phyloP scores from a whole-genome alignment of 2,329 filamentous ascomycete genomes.

The Karstenula rhodostoma region DNA sequence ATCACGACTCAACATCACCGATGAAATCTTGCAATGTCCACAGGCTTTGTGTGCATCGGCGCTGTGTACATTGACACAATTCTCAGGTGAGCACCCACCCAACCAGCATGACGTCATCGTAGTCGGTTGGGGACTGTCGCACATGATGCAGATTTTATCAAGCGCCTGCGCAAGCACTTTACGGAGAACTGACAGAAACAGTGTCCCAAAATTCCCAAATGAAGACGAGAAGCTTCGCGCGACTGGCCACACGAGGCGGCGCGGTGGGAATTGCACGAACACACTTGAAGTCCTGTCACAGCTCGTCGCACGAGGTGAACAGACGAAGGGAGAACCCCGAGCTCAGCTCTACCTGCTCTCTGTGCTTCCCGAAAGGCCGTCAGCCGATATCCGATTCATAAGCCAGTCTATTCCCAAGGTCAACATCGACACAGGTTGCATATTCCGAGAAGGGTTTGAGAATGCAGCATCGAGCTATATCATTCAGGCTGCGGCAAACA shows the following conservation, averaged over 20 bases:
- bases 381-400: constrained; percentile 63
- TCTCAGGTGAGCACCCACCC: constrained; percentile 61
- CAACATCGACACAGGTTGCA: constrained; percentile 60
- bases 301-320: constrained; percentile 32
- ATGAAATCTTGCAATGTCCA: too few relatives aligned
- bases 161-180: too few relatives aligned
- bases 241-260: constrained; percentile 63
- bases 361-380: constrained; percentile 62
- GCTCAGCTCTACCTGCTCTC: constrained; percentile 49
- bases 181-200: constrained; percentile 36
- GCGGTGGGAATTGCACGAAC: constrained; percentile 78
- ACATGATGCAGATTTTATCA: too few relatives aligned
- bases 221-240: constrained; percentile 80
- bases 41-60: constrained; percentile 65
- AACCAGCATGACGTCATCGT: neutral
- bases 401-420: constrained; percentile 62
- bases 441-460: constrained; percentile 64
- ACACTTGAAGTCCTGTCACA: constrained; percentile 75
- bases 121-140: too few relatives aligned
- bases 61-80: constrained; percentile 78
- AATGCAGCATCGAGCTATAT: constrained; percentile 75
- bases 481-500: constrained; percentile 66
- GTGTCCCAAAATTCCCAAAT: constrained; percentile 70
- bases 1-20: too few relatives aligned
- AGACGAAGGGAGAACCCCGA: neutral